A percentile compares a stretch with the other conserved stretches of the same genome.
Evolutionary conservation across 2,329 filamentous ascomycete species (phyloP).

Genomic region (Ophiobolus disseminans): DNA sequence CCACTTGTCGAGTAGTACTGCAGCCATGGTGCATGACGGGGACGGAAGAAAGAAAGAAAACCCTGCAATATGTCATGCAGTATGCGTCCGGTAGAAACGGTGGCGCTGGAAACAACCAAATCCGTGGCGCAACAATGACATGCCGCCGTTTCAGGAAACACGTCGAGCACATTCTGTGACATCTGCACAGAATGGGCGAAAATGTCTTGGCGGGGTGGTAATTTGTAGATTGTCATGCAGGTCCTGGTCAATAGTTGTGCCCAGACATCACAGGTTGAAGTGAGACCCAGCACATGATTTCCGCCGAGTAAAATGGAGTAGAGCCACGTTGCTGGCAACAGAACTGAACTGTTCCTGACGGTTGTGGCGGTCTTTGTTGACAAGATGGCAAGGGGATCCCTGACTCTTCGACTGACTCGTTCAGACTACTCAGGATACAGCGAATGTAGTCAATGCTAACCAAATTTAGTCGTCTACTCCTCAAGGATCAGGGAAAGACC

Average conservation of each 20-base stretch:
- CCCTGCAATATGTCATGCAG: neutral
- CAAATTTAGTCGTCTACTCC: no score
- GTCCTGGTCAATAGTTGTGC: conserved; percentile 1
- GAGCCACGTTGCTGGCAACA: no score
- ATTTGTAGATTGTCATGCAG: neutral
- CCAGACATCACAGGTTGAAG: no score
- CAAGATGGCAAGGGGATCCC: neutral
- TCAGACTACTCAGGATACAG: no score
- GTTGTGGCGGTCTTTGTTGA: neutral
- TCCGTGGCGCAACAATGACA: conserved; percentile 2
- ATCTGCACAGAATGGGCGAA: neutral
- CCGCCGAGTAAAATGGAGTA: no score
- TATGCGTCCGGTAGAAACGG: neutral
- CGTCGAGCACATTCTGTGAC: neutral
- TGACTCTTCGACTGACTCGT: no score
- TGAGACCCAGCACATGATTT: no score
- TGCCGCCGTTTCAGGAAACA: conserved; percentile 5
- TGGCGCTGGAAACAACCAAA: conserved; percentile 2
- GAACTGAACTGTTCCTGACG: no score
- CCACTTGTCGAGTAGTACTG: neutral
- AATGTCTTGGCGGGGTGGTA: neutral
- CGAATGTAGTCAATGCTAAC: no score
- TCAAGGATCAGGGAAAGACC: no score
- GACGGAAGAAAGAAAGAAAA: neutral
- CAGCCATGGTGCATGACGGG: neutral